Evolutionary conservation across 2,329 filamentous ascomycete genomes (phyloP).

Genomic region (Mycosphaerelloides madeirae): DNA sequence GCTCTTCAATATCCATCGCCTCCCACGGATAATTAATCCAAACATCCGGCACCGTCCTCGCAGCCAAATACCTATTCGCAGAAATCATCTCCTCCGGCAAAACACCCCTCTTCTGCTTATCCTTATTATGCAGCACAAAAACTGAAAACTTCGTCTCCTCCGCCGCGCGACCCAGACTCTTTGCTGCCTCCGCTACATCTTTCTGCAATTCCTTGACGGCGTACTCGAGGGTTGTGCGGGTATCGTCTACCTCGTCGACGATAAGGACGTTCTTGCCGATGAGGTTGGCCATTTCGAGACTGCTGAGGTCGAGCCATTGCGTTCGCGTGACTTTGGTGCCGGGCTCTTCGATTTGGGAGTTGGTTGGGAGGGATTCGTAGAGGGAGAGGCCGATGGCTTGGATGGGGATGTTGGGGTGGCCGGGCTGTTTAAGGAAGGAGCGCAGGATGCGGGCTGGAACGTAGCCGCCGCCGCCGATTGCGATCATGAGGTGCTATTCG

Average conservation of each 20-base stretch:
- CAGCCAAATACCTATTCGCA: constrained; percentile 72
- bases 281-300: constrained; percentile 80
- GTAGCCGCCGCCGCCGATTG: constrained; percentile 82
- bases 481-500: constrained; percentile 83
- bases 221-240: constrained; percentile 88
- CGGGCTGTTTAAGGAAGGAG: constrained; percentile 90
- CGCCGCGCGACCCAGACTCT: constrained; percentile 60
- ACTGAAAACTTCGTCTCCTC: constrained; percentile 85
- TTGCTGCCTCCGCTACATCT: constrained; percentile 78
- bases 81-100: constrained; percentile 74
- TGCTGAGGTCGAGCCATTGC: constrained; percentile 92
- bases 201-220: constrained; percentile 90
- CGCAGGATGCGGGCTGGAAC: constrained; percentile 94
- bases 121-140: constrained; percentile 98
- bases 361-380: constrained; percentile 73
- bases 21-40: constrained; percentile 99
- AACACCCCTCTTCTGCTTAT: constrained; percentile 88
- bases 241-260: constrained; percentile 94
- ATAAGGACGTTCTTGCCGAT: constrained; percentile 89
- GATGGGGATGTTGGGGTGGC: constrained; percentile 91
- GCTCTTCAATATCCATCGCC: constrained; percentile 88
- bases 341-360: constrained; percentile 60
- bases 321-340: constrained; percentile 95
- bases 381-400: constrained; percentile 97
- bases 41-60: constrained; percentile 81